Evolutionary conservation across 2,329 filamentous ascomycete species (phyloP).

Genomic region (Pezicula carpinea): DNA sequence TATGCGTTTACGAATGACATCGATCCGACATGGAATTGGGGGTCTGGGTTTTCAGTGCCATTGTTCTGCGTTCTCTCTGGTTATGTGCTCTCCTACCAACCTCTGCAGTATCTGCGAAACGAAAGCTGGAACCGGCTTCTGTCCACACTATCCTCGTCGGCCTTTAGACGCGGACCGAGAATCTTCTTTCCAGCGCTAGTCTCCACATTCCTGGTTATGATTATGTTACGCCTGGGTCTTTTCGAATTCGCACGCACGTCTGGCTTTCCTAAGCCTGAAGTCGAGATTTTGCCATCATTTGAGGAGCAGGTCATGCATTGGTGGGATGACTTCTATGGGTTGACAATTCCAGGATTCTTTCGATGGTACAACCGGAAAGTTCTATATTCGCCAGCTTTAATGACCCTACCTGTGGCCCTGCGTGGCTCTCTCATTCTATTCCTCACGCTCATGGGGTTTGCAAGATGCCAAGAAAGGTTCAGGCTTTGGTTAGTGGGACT

Average conservation of each 20-base stretch:
- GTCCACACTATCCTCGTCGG: slow-evolving; percentile 34
- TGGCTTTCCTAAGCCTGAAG: slow-evolving; percentile 10
- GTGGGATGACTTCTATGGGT: too few relatives aligned
- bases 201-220: slow-evolving; percentile 33
- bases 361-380: slow-evolving; percentile 22
- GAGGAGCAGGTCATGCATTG: too few relatives aligned
- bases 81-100: slow-evolving; percentile 37
- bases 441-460: slow-evolving; percentile 3
- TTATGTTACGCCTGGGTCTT: slow-evolving; percentile 26
- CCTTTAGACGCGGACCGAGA: slow-evolving; percentile 37
- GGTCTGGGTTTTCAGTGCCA: slow-evolving; percentile 36
- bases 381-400: slow-evolving; percentile 7
- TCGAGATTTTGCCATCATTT: too few relatives aligned
- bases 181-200: slow-evolving; percentile 37
- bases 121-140: slow-evolving; percentile 29
- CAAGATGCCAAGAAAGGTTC: neutral
- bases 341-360: too few relatives aligned
- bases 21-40: slow-evolving; percentile 31
- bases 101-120: slow-evolving; percentile 31
- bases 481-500: neutral
- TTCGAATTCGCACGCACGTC: slow-evolving; percentile 24
- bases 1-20: slow-evolving; percentile 31
- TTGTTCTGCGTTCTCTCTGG: slow-evolving; percentile 39
- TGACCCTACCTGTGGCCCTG: slow-evolving; percentile 6
- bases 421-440: slow-evolving; percentile 6